These are phyloP conservation scores for Metrosideros polymorpha DNA, from an alignment of 441 rosid species.

Conservation along the genomic window DNA sequence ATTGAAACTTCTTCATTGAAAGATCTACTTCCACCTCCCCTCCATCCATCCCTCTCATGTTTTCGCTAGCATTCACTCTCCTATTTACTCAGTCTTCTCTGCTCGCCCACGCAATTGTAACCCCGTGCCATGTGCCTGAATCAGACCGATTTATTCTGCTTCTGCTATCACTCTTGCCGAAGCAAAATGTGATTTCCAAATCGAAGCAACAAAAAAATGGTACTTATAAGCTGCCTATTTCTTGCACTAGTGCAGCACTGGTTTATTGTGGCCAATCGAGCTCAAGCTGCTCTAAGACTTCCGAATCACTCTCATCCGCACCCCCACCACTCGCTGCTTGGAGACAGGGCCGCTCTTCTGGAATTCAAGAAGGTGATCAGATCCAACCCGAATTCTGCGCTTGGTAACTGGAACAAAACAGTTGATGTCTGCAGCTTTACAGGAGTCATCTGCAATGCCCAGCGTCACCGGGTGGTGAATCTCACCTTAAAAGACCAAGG, in stretches of 20 bases:
- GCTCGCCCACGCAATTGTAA: neutral
- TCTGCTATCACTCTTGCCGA: neutral
- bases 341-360: slow-evolving; percentile 28
- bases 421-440: slow-evolving; percentile 25
- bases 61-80: neutral
- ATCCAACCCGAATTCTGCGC: slow-evolving; percentile 9
- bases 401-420: slow-evolving; percentile 15
- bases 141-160: neutral
- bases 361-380: slow-evolving; percentile 18
- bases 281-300: neutral
- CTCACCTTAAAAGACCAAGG: slow-evolving; percentile 3
- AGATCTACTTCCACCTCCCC: neutral
- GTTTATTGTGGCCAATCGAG: neutral
- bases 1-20: neutral
- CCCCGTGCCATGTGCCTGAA: neutral
- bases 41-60: neutral
- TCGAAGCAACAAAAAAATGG: neutral
- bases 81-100: neutral
- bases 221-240: neutral
- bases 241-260: slow-evolving; percentile 10
- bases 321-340: slow-evolving; percentile 16
- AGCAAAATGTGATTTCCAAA: neutral
- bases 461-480: slow-evolving; percentile 10
- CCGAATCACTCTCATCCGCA: neutral
- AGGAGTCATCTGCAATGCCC: slow-evolving; percentile 14